A percentile compares a stretch with the other conserved stretches of the same genome.
phyloP scores from a whole-genome alignment of 176 grass and related monocot genomes.

The Cenchrus americanus region DNA sequence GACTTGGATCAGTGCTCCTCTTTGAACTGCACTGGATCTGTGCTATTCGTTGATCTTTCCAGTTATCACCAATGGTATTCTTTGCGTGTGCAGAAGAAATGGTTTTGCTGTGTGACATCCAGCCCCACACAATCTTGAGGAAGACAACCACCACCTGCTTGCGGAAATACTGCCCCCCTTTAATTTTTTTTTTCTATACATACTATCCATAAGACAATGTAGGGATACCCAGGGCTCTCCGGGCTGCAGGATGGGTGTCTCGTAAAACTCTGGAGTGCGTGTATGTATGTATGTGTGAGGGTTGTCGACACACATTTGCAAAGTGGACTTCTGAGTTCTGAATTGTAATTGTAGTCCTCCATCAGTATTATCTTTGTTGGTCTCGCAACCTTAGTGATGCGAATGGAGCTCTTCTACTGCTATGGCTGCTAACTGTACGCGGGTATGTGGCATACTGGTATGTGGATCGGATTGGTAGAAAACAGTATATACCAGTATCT shows the following conservation, averaged over 20 bases:
- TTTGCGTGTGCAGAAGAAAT: conserved; percentile 72
- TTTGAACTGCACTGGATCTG: conserved; percentile 11
- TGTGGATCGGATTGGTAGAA: background rate
- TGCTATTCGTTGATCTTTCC: background rate
- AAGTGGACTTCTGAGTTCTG: conserved; percentile 52
- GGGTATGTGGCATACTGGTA: background rate
- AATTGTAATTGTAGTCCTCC: conserved; percentile 41
- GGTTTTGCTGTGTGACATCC: conserved; percentile 84
- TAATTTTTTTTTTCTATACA: conserved; percentile 64
- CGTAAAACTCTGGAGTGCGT: conserved; percentile 50
- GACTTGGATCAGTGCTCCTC: background rate
- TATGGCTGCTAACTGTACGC: background rate
- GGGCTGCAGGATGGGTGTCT: conserved; percentile 34
- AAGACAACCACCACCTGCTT: conserved; percentile 10
- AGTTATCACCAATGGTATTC: background rate
- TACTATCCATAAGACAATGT: conserved; percentile 70
- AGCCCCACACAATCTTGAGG: conserved; percentile 76
- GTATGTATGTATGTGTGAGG: conserved; percentile 55
- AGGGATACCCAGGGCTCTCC: conserved; percentile 47
- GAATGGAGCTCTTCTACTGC: background rate
- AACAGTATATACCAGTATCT: background rate
- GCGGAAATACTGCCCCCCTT: conserved; percentile 48
- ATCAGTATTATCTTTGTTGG: background rate
- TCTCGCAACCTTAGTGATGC: background rate
- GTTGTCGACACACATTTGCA: conserved; percentile 48